Evolutionary conservation across 176 grass and related monocot genomes (phyloP), one percentile per base, ranked within the genome.

Genomic region (Musa itinerans): DNA sequence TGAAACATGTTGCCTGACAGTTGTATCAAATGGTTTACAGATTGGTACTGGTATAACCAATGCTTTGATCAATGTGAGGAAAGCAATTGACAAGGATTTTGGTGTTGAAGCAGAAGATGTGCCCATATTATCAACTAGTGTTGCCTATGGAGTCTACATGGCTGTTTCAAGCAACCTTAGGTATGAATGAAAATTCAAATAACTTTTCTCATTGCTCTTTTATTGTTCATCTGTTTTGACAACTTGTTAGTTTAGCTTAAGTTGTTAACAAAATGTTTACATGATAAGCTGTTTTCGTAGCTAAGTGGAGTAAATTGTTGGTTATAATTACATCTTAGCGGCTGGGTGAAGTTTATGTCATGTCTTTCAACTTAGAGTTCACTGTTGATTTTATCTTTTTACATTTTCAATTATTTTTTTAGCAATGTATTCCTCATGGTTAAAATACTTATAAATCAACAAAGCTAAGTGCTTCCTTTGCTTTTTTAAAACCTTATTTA

Each of bases 111-210:
- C 72, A 17, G 88, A 97, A 53, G 82, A 87, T 80, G 72, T 97
- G 51, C 90, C 94, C 54, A 83, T 97, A 63, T 5, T 96, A 72
- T 80, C 81, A 66, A 97, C 94, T 56, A 93, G 90, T 64, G 76
- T 91, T 85, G 90, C 87, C 12, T 97, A 97, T 83, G 94, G 94
- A 80, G 78, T 97, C 72, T 97, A 97, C 85, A 97, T 97, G 94
- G 88, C 94, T 22, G 50, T 93, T 83, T 97, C 94, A 69, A 97
- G 94, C 85, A 97, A 97, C 81, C 87, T 97, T 76, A 90, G 94
- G 93, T 96, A 90, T 73, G 17, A 21, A 53, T 74, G 0, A 11
- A 49, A 49, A 78, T 20, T 63, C 50, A 56, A 61, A 56, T 54
- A 43, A 43, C 4, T 52, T 14, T 58, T 29, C 57, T n/a, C 16